These are phyloP conservation scores for Penicillium antarcticum DNA, from an alignment of 495 filamentous ascomycete species.

Conservation along the genomic window DNA sequence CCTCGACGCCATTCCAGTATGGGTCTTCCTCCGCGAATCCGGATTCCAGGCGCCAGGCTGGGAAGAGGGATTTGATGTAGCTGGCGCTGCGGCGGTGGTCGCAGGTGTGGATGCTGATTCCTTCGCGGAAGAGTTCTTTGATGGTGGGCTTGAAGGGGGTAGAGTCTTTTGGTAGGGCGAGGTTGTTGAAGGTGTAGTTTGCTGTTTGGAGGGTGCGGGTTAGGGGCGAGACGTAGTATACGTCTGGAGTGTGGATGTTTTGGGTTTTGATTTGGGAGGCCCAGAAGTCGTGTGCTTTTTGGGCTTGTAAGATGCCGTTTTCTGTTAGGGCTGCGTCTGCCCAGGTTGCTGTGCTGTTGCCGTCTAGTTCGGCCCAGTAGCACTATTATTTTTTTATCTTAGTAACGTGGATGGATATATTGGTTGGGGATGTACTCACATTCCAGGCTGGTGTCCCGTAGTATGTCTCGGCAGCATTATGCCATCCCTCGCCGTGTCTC, in stretches of 20 bases:
- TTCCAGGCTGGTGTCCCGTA: constrained; percentile 70
- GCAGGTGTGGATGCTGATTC: constrained; percentile 74
- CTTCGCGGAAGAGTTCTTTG: constrained; percentile 71
- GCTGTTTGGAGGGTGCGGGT: constrained; percentile 65
- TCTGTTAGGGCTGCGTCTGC: constrained; percentile 64
- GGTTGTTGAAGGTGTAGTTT: constrained; percentile 54
- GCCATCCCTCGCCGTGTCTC: constrained; percentile 69
- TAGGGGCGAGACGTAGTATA: constrained; percentile 68
- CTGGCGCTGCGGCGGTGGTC: constrained; percentile 60
- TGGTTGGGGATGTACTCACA: constrained; percentile 43
- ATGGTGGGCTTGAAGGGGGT: constrained; percentile 57
- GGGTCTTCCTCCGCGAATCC: constrained; percentile 61
- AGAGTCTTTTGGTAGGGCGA: constrained; percentile 44
- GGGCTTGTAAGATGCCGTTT: constrained; percentile 59
- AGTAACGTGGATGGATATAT: too few relatives aligned
- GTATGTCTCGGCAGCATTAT: constrained; percentile 61
- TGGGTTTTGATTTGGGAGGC: constrained; percentile 44
- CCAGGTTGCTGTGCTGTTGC: constrained; percentile 66
- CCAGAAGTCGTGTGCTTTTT: constrained; percentile 63
- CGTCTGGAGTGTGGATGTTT: constrained; percentile 60
- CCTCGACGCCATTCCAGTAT: constrained; percentile 55
- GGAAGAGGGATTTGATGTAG: constrained; percentile 57
- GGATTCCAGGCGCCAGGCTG: constrained; percentile 57
- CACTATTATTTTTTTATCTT: constrained; percentile 56
- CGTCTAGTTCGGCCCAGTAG: constrained; percentile 68